Conservation (phyloP, 805 yeast genomes). For the Suhomyces xylopsoci region DNA sequence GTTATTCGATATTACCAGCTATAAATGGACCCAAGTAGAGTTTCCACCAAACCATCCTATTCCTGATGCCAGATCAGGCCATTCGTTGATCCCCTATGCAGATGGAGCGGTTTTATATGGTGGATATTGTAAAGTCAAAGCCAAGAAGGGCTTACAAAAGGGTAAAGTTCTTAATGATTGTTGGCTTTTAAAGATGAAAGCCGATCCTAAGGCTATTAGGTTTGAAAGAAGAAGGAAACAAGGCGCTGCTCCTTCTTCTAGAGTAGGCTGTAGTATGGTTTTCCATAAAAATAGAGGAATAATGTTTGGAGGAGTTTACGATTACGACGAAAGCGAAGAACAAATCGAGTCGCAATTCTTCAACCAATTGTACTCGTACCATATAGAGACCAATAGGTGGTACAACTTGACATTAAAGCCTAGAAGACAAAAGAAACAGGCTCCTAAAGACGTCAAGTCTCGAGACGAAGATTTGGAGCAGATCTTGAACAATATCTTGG, state of each 20-base stretch:
- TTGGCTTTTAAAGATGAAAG: conserved; percentile 85
- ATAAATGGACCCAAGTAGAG: conserved; percentile 88
- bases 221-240: conserved; percentile 91
- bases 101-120: conserved; percentile 90
- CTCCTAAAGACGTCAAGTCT: conserved; percentile 41
- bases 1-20: conserved; percentile 86
- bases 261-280: conserved; percentile 93
- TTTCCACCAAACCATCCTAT: conserved; percentile 75
- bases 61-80: conserved; percentile 95
- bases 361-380: conserved; percentile 78
- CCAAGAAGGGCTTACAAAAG: conserved; percentile 81
- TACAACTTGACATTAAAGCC: conserved; percentile 64
- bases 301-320: conserved; percentile 93
- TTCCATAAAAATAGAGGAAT: conserved; percentile 89
- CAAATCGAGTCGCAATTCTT: conserved; percentile 79
- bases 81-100: conserved; percentile 71
- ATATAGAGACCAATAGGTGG: conserved; percentile 87
- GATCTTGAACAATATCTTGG: conserved; percentile 67
- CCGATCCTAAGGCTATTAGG: conserved; percentile 69
- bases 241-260: conserved; percentile 85
- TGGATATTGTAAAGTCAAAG: conserved; percentile 91
- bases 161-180: conserved; percentile 86
- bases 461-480: conserved; percentile 83
- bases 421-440: conserved; percentile 48
- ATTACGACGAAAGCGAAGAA: conserved; percentile 93